These are phyloP conservation scores for Carex parvula DNA, from an alignment of 176 grass and related monocot genomes.

Conservation along the genomic window DNA sequence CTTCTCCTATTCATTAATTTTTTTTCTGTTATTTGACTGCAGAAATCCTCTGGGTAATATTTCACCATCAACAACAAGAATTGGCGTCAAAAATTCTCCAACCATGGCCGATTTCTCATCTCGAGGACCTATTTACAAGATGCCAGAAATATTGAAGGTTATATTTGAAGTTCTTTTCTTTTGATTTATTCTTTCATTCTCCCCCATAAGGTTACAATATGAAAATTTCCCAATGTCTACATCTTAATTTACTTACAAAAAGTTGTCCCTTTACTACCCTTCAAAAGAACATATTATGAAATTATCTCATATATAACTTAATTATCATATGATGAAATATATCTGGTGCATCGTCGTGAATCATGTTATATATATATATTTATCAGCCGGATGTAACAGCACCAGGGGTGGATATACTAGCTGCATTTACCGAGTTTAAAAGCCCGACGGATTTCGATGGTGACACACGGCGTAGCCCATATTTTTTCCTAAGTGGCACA, in stretches of 20 bases:
- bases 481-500: conserved; percentile 56
- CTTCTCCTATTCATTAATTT: background rate
- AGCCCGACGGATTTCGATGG: conserved; percentile 20
- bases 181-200: background rate
- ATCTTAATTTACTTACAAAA: background rate
- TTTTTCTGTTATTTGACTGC: background rate
- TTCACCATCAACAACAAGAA: conserved; percentile 44
- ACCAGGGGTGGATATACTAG: conserved; percentile 62
- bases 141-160: conserved; percentile 51
- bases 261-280: background rate
- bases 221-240: background rate
- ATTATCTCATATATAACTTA: background rate
- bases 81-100: conserved; percentile 55
- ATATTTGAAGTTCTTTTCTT: background rate
- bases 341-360: background rate
- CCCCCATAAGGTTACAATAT: background rate
- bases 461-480: conserved; percentile 39
- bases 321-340: background rate
- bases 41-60: conserved; percentile 42
- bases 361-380: background rate
- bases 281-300: background rate
- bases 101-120: conserved; percentile 52
- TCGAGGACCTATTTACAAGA: conserved; percentile 47
- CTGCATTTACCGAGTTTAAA: conserved; percentile 51
- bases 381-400: conserved; percentile 51